Percentiles rank a stretch among this genome's conserved stretches.
These are phyloP conservation scores for Emergomyces orientalis DNA, from an alignment of 2,329 filamentous ascomycete species.

Conservation along the genomic window DNA sequence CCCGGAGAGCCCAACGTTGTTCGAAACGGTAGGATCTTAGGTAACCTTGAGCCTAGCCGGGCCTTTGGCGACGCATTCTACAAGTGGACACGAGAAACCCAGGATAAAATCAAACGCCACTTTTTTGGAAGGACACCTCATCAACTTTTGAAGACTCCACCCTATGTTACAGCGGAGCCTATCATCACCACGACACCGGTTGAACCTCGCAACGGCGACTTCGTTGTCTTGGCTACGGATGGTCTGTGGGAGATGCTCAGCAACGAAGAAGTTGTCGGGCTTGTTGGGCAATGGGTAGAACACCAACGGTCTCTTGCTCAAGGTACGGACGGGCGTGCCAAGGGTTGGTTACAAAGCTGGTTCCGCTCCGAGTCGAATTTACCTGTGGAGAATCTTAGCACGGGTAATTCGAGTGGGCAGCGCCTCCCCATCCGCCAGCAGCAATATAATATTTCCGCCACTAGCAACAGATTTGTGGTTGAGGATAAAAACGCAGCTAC, in stretches of 20 bases:
- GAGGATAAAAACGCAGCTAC: conserved; percentile 95
- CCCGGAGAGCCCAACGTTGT: conserved; percentile 84
- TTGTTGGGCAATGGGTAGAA: conserved; percentile 96
- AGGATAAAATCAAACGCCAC: conserved; percentile 67
- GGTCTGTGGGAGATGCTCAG: conserved; percentile 99
- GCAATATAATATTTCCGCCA: conserved; percentile 72
- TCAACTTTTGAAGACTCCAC: conserved; percentile 73
- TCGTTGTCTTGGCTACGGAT: conserved; percentile 92
- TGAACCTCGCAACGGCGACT: conserved; percentile 80
- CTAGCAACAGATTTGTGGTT: conserved; percentile 74
- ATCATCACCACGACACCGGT: conserved; percentile 89
- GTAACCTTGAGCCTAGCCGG: conserved; percentile 81
- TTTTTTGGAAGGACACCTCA: conserved; percentile 82
- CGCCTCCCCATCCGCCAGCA: conserved; percentile 71
- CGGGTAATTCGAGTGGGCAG: conserved; percentile 55
- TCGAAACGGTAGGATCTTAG: conserved; percentile 79
- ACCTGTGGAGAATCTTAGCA: conserved; percentile 61
- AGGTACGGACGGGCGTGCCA: conserved; percentile 30
- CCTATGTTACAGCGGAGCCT: conserved; percentile 94
- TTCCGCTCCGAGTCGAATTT: conserved; percentile 49
- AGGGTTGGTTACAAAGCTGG: conserved; percentile 66
- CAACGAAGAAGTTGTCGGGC: conserved; percentile 92
- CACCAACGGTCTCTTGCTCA: conserved; percentile 45
- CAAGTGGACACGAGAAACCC: conserved; percentile 85
- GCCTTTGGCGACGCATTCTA: conserved; percentile 96